Conservation (phyloP, 176 grass and related monocot species). For the Triticum aestivum region IWGSC_CS_RefSeq_v2.1 NC_057812.1:27241530-27242029, state of each 20-base stretch:
- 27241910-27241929: background rate
- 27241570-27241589: no score
- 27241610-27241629: no score
- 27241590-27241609: no score
- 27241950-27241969: constrained; percentile 14
- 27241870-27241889: no score
- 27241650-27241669: background rate
- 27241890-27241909: background rate
- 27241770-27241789: background rate
- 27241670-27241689: constrained; percentile 99
- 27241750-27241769: constrained; percentile 23
- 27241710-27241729: background rate
- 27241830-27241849: no score
- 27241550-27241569: no score
- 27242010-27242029: background rate
- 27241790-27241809: background rate
- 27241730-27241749: background rate
- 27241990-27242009: background rate
- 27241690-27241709: constrained; percentile 45
- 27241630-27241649: background rate
- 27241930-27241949: background rate
- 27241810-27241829: no score
- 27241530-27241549: no score
- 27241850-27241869: no score
- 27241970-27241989: background rate